Evolutionary conservation across 2,329 filamentous ascomycete species (phyloP), one percentile per base, ranked within the genome.

Genomic region (Teratosphaeria zuluensis): DNA sequence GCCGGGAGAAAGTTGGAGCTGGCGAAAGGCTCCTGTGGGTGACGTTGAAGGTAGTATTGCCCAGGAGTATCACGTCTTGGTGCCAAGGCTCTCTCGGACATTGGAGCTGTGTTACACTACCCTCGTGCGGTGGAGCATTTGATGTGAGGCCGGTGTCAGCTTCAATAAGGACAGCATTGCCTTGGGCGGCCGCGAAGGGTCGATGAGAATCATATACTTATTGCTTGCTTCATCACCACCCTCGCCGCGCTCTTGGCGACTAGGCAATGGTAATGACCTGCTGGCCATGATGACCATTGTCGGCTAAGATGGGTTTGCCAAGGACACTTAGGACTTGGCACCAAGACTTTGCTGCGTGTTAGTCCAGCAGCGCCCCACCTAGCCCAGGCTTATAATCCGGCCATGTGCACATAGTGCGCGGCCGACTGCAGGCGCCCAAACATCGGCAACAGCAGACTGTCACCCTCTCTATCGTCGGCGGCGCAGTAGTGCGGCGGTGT

Each of bases 41-140:
- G 42, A 28, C 54, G 35, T 30, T 52, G 31, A 42, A 46, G 55
- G 35, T 56, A 32, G 55, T 56, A 35, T 46, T 56, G 57, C 55
- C 56, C 56, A 55, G 57, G 57, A 30, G 57, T 56, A 52, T 56
- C 54, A 42, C 52, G 30, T 57, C 57, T 63, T 62, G 64, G 59
- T 62, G 63, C 61, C 65, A 65, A 65, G 64, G 58, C 56, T 42
- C 59, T 51, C 51, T 54, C 51, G 56, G 58, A 59, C 65, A 65
- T 66, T n/a, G 42, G 14, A 14, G 51, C 42, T 52, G 28, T 52
- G 46, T 57, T 52, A 35, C 55, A 46, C 51, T 30, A 14, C 4
- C 51, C 8, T 56, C 35, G n/a, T 46, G 21, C 35, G 42, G 16
- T 19, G 19, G 42, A 48, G 42, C 16, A 19, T 21, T 48, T 6